A percentile compares a stretch with the other conserved stretches of the same genome.
Evolutionary conservation across 768 basidiomycete genomes (phyloP).

Genomic region (Tylopilus rubrobrunneus): DNA sequence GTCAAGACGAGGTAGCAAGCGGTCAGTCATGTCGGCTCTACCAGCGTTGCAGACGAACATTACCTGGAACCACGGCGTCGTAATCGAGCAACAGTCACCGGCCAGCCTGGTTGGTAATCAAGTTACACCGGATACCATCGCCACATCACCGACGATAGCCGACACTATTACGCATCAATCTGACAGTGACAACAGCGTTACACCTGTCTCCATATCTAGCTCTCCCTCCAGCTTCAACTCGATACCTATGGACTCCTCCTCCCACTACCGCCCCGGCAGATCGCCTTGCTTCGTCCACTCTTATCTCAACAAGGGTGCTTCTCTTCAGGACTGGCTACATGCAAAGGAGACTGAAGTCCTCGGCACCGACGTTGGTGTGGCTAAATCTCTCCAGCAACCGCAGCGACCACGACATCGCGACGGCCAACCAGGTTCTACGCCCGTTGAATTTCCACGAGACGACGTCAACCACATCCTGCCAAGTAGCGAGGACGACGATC

Average conservation of each 20-base stretch:
- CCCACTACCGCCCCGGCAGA: slow-evolving; percentile 21
- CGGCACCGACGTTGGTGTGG: slow-evolving; percentile 43
- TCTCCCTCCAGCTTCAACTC: slow-evolving; percentile 27
- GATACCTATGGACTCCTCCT: slow-evolving; percentile 28
- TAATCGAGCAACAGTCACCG: slow-evolving; percentile 33
- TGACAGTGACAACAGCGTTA: slow-evolving; percentile 1
- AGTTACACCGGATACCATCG: neutral
- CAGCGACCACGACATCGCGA: slow-evolving; percentile 10
- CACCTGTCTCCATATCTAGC: slow-evolving; percentile 23
- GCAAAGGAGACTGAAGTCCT: slow-evolving; percentile 27
- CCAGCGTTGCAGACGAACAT: slow-evolving; percentile 31
- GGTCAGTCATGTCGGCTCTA: slow-evolving; percentile 24
- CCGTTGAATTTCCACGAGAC: slow-evolving; percentile 19
- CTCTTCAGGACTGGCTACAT: slow-evolving; percentile 72
- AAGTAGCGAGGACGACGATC: slow-evolving; percentile 54
- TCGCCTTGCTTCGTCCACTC: slow-evolving; percentile 96
- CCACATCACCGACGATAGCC: slow-evolving; percentile 20
- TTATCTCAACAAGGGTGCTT: slow-evolving; percentile 77
- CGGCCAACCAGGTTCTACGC: slow-evolving; percentile 4
- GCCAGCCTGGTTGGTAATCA: slow-evolving; percentile 17
- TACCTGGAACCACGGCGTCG: slow-evolving; percentile 34
- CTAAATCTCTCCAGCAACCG: slow-evolving; percentile 42
- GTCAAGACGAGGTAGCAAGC: slow-evolving; percentile 33
- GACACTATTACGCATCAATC: slow-evolving; percentile 17
- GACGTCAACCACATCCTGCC: slow-evolving; percentile 15